Conservation (phyloP, 192 early-diverging fungal species). For the Spizellomyces punctatus region DNA sequence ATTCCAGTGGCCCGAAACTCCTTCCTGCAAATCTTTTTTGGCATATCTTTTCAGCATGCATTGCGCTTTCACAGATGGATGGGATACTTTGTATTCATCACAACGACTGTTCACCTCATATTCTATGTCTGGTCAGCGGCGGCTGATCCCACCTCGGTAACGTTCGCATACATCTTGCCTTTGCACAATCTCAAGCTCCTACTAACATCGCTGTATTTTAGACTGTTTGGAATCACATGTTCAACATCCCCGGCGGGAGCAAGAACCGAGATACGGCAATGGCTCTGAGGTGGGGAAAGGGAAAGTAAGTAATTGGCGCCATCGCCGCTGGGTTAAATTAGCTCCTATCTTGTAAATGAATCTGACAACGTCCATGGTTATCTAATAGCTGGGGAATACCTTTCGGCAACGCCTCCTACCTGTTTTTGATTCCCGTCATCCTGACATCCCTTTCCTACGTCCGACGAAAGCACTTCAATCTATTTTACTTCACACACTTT, state of each 20-base stretch:
- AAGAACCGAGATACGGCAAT: no score
- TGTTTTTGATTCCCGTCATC: slow-evolving; percentile 19
- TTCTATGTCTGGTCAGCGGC: not conserved
- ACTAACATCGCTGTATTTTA: no score
- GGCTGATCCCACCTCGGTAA: no score
- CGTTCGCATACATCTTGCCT: no score
- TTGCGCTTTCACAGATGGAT: slow-evolving; percentile 34
- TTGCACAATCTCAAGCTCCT: no score
- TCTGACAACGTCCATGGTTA: slow-evolving; percentile 1
- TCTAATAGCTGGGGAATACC: slow-evolving; percentile 11
- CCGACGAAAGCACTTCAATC: slow-evolving; percentile 32
- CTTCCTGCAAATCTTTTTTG: slow-evolving; percentile 19
- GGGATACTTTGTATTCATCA: slow-evolving; percentile 25
- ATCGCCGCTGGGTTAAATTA: not conserved
- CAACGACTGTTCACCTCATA: slow-evolving; percentile 10
- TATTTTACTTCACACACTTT: slow-evolving; percentile 39
- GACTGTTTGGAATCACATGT: no score
- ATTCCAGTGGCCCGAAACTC: slow-evolving; percentile 29
- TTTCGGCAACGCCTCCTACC: not conserved
- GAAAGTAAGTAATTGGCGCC: not conserved
- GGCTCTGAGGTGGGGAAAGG: not conserved
- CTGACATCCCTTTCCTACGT: slow-evolving; percentile 31
- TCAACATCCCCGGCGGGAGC: no score
- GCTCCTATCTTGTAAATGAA: not conserved
- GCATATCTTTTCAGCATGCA: slow-evolving; percentile 12